Evolutionary conservation across 352 stramenopile species (phyloP), one percentile per base, ranked within the genome.

Genomic region (Phytophthora uliginosa): DNA sequence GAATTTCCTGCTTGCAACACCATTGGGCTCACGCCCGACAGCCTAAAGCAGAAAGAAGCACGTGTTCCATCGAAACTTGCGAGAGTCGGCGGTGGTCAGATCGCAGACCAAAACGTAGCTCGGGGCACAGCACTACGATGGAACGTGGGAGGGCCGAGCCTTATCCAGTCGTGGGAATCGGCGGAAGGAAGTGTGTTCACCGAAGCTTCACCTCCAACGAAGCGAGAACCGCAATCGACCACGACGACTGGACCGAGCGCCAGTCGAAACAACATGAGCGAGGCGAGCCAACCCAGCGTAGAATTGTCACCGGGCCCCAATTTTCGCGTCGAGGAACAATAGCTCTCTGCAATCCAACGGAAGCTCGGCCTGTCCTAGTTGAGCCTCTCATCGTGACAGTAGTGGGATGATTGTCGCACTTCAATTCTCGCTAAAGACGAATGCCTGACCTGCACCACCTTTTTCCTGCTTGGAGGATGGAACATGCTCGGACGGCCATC

Each of bases 41-140:
- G 58, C 40, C 58, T 45, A 56, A 51, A 36, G 56, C 17, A 56
- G 28, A 22, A 4, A 45, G 38, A 7, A 24, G 59, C 33, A 28
- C 47, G 38, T 33, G 36, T 70, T 72, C 47, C 62, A 71, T 66
- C 68, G 68, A 75, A 74, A 70, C 60, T 65, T 74, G 65, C 17
- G 24, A 45, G 15, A 63, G 33, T 70, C 26, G 53, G 34, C 69
- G 60, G 67, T 74, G 60, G 67, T 54, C 67, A 74, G 66, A 59
- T 55, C 47, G 64, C 33, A 59, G n/a, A 55, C 42, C 59, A 65
- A 63, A 62, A 60, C 20, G 15, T 36, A 48, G 38, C 48, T 67
- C 54, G 18, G 47, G 15, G 10, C 36, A 31, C 17, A 47, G 28
- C 51, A 40, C n/a, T 48, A 62, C 65, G 20, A 66, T 71, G 22